Evolutionary conservation across 306 rosid species (phyloP).

Genomic region (Hippophae gyantsensis): DNA sequence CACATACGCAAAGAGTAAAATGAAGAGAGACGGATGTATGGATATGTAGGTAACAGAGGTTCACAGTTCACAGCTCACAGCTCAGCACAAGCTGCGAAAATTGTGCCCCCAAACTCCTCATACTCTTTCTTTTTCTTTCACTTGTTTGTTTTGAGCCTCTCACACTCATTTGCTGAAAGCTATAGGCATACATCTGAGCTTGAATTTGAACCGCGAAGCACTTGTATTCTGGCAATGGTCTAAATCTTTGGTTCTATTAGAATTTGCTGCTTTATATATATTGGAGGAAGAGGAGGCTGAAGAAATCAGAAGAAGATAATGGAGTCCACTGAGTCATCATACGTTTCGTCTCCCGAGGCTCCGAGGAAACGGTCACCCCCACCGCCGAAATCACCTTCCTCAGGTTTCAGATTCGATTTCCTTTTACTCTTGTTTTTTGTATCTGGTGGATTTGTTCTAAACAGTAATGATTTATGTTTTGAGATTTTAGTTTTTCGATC

Average conservation of each 20-base stretch:
- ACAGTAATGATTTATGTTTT: not conserved
- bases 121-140: not conserved
- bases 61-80: slow-evolving; percentile 1
- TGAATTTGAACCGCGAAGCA: not conserved
- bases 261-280: slow-evolving; percentile 12
- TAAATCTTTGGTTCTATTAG: not conserved
- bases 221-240: not conserved
- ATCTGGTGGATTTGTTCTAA: not conserved
- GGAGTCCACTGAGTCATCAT: slow-evolving; percentile 92
- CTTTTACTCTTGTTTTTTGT: slow-evolving; percentile 3
- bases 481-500: not conserved
- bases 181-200: slow-evolving; percentile 10
- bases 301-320: slow-evolving; percentile 18
- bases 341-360: slow-evolving; percentile 89
- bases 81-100: slow-evolving; percentile 5
- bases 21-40: not conserved
- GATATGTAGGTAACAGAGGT: slow-evolving; percentile 5
- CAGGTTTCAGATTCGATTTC: slow-evolving; percentile 81
- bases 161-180: slow-evolving; percentile 14
- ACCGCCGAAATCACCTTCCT: slow-evolving; percentile 61
- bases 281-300: slow-evolving; percentile 22
- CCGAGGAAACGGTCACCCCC: slow-evolving; percentile 63
- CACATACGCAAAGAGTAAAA: not conserved
- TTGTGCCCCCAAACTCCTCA: not conserved
- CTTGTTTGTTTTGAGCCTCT: too few species aligned